Conservation (phyloP, 2,329 filamentous ascomycete genomes). For the Dactylellina parvicollis region DNA sequence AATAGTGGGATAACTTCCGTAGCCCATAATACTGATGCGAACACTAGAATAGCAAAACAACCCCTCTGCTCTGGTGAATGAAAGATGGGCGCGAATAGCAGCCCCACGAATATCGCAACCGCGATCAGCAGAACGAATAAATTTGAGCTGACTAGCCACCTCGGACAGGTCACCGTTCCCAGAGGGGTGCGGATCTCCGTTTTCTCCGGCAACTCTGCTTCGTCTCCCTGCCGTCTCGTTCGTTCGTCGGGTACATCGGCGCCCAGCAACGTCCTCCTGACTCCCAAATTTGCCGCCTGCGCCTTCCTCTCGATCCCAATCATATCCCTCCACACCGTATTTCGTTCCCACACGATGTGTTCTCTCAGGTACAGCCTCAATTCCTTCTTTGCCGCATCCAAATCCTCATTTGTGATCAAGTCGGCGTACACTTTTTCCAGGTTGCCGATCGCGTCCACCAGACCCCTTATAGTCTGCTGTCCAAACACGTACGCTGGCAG, state of each 20-base stretch:
- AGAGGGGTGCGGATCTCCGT: conserved; percentile 82
- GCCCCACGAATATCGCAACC: conserved; percentile 75
- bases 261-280: conserved; percentile 80
- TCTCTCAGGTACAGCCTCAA: conserved; percentile 89
- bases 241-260: conserved; percentile 72
- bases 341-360: conserved; percentile 98
- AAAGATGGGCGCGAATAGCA: conserved; percentile 84
- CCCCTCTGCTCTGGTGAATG: conserved; percentile 90
- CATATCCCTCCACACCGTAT: conserved; percentile 98
- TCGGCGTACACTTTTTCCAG: conserved; percentile 84
- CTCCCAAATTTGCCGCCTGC: conserved; percentile 89
- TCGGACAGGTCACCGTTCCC: conserved; percentile 77
- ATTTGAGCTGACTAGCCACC: conserved; percentile 83
- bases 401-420: conserved; percentile 82
- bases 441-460: conserved; percentile 76
- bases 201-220: conserved; percentile 69
- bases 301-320: conserved; percentile 96
- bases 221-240: conserved; percentile 84
- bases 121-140: conserved; percentile 79
- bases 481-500: conserved; percentile 84
- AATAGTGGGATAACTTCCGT: conserved; percentile 98
- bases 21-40: conserved; percentile 94
- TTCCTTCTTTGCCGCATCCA: conserved; percentile 80
- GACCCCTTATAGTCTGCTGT: conserved; percentile 72
- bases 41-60: conserved; percentile 89